A percentile compares a stretch with the other conserved stretches of the same genome.
Conservation (phyloP, 768 basidiomycete species). For the Lactarius hatsudake region DNA sequence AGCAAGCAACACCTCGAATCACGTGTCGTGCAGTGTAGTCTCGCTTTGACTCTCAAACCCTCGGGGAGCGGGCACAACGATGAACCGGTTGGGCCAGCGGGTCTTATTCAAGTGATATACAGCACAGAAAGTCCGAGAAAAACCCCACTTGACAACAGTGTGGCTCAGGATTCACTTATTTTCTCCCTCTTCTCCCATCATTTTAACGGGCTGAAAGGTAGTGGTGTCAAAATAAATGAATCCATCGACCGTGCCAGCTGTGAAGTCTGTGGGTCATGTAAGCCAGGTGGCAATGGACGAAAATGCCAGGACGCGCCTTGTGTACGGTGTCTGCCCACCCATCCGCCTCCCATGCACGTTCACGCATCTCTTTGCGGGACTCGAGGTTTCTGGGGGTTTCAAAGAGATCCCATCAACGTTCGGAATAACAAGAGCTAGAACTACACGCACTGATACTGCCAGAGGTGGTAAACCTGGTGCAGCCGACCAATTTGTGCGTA, state of each 20-base stretch:
- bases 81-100: background rate
- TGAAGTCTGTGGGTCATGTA: constrained; percentile 61
- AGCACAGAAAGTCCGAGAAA: constrained; percentile 12
- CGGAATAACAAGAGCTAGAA: background rate
- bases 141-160: constrained; percentile 78
- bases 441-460: constrained; percentile 84
- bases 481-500: constrained; percentile 84
- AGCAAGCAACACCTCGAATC: background rate
- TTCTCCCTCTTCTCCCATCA: constrained; percentile 80
- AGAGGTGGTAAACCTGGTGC: constrained; percentile 92
- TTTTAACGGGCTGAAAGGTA: constrained; percentile 84
- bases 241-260: constrained; percentile 87
- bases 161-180: constrained; percentile 94
- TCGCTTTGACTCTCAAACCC: background rate
- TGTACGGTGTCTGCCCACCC: constrained; percentile 95
- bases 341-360: constrained; percentile 91
- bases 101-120: constrained; percentile 1
- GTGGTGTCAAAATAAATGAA: constrained; percentile 73
- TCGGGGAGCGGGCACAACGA: background rate
- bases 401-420: background rate
- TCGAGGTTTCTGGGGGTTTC: constrained; percentile 57
- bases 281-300: background rate
- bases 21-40: background rate
- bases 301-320: constrained; percentile 52
- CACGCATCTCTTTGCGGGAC: constrained; percentile 76